A percentile compares a stretch with the other conserved stretches of the same genome.
Conservation (phyloP, 2,329 filamentous ascomycete species). For the Beauveria pseudobassiana region DNA sequence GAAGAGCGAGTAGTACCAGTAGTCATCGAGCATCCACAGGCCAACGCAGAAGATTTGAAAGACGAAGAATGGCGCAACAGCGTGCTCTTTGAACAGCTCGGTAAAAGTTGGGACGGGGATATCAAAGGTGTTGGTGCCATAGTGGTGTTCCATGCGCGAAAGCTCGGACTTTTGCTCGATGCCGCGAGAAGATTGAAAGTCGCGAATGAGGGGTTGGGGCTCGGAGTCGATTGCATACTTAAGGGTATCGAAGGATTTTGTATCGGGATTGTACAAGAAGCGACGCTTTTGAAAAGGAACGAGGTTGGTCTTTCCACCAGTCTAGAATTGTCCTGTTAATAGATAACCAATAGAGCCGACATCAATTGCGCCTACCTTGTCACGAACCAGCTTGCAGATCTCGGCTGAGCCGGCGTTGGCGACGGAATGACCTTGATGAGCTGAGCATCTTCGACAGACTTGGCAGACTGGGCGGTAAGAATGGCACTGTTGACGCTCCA, state of each 20-base stretch:
- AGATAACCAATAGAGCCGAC: neutral
- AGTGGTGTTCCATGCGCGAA: slow-evolving; percentile 77
- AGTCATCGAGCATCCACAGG: slow-evolving; percentile 97
- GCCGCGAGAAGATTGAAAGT: slow-evolving; percentile 75
- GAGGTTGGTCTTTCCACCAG: slow-evolving; percentile 70
- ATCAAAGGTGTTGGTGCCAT: slow-evolving; percentile 93
- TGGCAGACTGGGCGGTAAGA: slow-evolving; percentile 71
- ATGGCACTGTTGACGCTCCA: slow-evolving; percentile 87
- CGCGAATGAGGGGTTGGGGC: slow-evolving; percentile 69
- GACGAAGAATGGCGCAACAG: slow-evolving; percentile 97
- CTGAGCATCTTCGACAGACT: slow-evolving; percentile 63
- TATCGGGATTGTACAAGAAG: slow-evolving; percentile 72
- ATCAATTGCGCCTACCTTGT: slow-evolving; percentile 45
- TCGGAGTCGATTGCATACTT: slow-evolving; percentile 77
- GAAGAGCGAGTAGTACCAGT: slow-evolving; percentile 99
- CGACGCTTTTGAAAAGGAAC: slow-evolving; percentile 98
- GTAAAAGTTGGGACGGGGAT: slow-evolving; percentile 94
- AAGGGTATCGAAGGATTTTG: slow-evolving; percentile 71
- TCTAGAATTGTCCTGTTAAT: slow-evolving; percentile 29
- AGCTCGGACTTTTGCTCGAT: slow-evolving; percentile 69
- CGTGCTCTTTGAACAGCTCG: slow-evolving; percentile 96
- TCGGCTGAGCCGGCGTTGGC: slow-evolving; percentile 85
- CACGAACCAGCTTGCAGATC: slow-evolving; percentile 73
- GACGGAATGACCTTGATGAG: slow-evolving; percentile 86
- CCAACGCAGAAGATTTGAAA: slow-evolving; percentile 99